Conservation (phyloP, 257 asterid species). For the Jacaranda mimosifolia region DNA sequence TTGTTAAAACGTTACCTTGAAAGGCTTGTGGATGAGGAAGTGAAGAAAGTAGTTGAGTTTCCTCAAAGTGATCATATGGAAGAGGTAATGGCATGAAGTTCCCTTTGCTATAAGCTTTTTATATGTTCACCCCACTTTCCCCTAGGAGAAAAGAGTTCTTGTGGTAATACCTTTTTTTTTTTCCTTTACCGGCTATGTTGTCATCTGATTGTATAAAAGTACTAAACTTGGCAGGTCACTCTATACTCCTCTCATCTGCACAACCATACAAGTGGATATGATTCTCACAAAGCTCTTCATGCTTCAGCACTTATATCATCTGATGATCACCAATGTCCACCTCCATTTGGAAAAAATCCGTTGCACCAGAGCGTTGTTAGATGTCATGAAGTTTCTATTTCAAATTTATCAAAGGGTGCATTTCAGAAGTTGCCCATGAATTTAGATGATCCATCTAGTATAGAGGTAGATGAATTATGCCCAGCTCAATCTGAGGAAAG, state of each 20-base stretch:
- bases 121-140: background rate
- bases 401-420: conserved; percentile 52
- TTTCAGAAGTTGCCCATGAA: conserved; percentile 67
- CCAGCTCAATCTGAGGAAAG: conserved; percentile 55
- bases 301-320: conserved; percentile 43
- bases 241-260: conserved; percentile 37
- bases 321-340: conserved; percentile 41
- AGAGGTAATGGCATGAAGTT: conserved; percentile 55
- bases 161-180: conserved; percentile 24
- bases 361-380: conserved; percentile 36
- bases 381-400: conserved; percentile 38
- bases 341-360: conserved; percentile 40
- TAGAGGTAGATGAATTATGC: conserved; percentile 63
- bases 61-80: conserved; percentile 37
- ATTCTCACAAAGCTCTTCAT: conserved; percentile 39
- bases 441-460: conserved; percentile 46
- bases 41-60: conserved; percentile 52
- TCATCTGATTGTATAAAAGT: conserved; percentile 33
- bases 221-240: conserved; percentile 60
- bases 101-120: conserved; percentile 24
- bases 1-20: conserved; percentile 55
- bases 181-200: conserved; percentile 22
- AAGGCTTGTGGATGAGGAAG: conserved; percentile 71
- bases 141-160: conserved; percentile 9
- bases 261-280: conserved; percentile 45